A percentile compares a stretch with the other conserved stretches of the same genome.
Evolutionary conservation across 768 basidiomycete genomes (phyloP).

Genomic region (Coprinopsis cinerea): DNA sequence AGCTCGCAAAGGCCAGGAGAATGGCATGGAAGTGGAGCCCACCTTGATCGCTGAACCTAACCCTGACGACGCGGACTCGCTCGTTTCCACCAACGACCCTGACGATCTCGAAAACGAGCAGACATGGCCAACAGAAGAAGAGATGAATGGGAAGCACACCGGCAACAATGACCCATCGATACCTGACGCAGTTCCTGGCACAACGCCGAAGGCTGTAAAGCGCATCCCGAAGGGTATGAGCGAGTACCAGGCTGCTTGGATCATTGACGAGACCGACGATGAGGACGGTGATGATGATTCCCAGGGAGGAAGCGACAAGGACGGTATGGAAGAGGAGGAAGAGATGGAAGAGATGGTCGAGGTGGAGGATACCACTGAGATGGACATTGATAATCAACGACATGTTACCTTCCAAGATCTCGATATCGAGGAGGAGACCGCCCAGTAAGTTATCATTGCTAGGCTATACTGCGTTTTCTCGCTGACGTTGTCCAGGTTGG

Average conservation of each 20-base stretch:
- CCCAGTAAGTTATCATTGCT: constrained; percentile 53
- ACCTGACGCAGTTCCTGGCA: constrained; percentile 63
- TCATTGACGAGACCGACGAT: constrained; percentile 74
- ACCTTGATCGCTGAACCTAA: constrained; percentile 59
- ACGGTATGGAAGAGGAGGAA: constrained; percentile 35
- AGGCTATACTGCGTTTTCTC: not conserved
- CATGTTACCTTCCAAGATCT: constrained; percentile 68
- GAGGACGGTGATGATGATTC: constrained; percentile 46
- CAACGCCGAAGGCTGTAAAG: constrained; percentile 75
- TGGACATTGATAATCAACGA: constrained; percentile 49
- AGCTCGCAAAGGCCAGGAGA: constrained; percentile 26
- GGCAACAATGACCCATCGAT: constrained; percentile 28
- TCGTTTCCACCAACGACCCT: constrained; percentile 81
- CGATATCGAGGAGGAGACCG: constrained; percentile 77
- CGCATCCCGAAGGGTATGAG: constrained; percentile 93
- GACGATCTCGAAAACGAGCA: constrained; percentile 93
- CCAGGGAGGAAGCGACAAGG: constrained; percentile 36
- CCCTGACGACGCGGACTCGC: constrained; percentile 67
- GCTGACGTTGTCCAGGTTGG: constrained; percentile 39
- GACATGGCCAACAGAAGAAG: constrained; percentile 98
- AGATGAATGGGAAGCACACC: constrained; percentile 52
- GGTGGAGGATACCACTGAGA: constrained; percentile 51
- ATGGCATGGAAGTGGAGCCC: constrained; percentile 66
- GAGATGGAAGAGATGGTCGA: constrained; percentile 53
- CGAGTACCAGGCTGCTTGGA: constrained; percentile 97